Evolutionary conservation across 768 basidiomycete genomes (phyloP).

Genomic region (Lentinula raphanica): DNA sequence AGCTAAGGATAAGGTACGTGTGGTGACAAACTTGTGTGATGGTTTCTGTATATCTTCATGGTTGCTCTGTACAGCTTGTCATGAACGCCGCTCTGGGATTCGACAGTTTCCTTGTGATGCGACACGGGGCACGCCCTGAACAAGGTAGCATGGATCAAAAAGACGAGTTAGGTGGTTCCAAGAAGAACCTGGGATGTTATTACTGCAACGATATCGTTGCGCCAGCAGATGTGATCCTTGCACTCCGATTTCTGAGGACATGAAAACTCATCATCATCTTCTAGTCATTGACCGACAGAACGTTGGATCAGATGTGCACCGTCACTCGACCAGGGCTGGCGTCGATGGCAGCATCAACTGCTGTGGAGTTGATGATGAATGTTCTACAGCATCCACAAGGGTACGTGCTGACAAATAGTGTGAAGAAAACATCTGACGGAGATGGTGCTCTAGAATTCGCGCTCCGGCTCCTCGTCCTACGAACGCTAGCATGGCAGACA

Average conservation of each 20-base stretch:
- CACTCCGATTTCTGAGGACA: conserved; percentile 2
- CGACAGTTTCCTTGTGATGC: conserved; percentile 95
- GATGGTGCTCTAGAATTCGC: conserved; percentile 36
- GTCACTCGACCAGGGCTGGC: conserved; percentile 95
- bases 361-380: conserved; percentile 88
- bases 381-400: conserved; percentile 86
- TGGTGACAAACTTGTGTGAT: neutral
- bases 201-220: conserved; percentile 99
- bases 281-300: conserved; percentile 70
- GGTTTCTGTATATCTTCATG: neutral
- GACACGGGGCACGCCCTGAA: conserved; percentile 70
- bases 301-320: conserved; percentile 98
- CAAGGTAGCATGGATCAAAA: conserved; percentile 21
- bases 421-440: neutral
- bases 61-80: conserved; percentile 58
- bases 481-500: conserved; percentile 20
- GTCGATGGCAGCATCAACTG: conserved; percentile 85
- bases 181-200: conserved; percentile 76
- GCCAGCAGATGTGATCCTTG: conserved; percentile 73
- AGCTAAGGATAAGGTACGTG: conserved; percentile 82
- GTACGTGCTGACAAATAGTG: conserved; percentile 33
- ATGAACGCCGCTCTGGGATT: conserved; percentile 94
- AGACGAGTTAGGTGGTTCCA: conserved; percentile 14
- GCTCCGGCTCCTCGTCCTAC: conserved; percentile 68
- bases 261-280: neutral